Evolutionary conservation across 306 rosid species (phyloP).

Genomic region (Sesbania bispinosa): DNA sequence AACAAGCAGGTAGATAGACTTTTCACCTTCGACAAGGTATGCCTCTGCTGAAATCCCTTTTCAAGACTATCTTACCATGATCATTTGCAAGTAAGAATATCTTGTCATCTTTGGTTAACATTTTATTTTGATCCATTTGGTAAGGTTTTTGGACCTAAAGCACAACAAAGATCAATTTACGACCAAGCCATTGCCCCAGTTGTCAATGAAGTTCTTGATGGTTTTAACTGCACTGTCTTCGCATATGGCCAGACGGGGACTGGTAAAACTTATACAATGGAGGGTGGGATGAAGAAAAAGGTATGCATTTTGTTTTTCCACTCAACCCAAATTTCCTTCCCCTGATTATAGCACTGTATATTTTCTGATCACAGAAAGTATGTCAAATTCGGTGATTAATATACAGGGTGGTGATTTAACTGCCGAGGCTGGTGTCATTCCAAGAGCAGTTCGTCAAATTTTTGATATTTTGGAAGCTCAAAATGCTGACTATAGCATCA

Average conservation of each 20-base stretch:
- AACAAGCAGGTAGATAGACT: constrained; percentile 82
- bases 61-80: neutral
- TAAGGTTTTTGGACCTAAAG: constrained; percentile 90
- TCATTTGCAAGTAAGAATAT: neutral
- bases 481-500: constrained; percentile 82
- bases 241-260: constrained; percentile 99
- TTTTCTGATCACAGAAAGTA: neutral
- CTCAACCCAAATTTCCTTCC: neutral
- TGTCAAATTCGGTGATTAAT: neutral
- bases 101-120: neutral
- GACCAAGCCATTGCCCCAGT: constrained; percentile 93
- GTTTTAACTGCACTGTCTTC: constrained; percentile 92
- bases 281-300: constrained; percentile 92
- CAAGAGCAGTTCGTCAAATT: constrained; percentile 90
- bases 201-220: constrained; percentile 93
- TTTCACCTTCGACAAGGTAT: constrained; percentile 91
- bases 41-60: neutral
- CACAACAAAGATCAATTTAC: constrained; percentile 88
- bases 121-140: neutral
- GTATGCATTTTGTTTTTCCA: constrained; percentile 40
- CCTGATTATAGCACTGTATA: neutral
- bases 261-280: constrained; percentile 98
- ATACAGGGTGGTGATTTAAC: constrained; percentile 78
- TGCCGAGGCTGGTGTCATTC: constrained; percentile 94
- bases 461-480: constrained; percentile 87